Evolutionary conservation across 805 yeast species (phyloP), one percentile per base, ranked within the genome.

Genomic region (Cyberlindnera mississippiensis): DNA sequence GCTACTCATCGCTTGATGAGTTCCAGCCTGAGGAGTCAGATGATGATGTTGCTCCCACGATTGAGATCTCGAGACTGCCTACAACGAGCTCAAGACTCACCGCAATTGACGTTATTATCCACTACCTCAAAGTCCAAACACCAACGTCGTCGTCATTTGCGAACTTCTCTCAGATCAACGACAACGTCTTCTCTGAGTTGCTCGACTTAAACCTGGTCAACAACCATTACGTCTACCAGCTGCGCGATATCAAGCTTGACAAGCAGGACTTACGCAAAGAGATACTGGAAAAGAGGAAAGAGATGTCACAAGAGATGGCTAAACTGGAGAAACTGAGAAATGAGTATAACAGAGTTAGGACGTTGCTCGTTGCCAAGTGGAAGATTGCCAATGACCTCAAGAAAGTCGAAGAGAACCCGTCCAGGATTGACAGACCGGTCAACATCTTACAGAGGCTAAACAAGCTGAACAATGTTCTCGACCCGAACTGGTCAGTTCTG

Each of bases 191-290:
- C 33, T 49, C 49, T 2, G 51, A 55, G 11, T 46, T 67, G 19
- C 52, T 69, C 26, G 74, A 69, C 48, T 39, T 63, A 6, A 58
- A 62, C 40, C 42, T 69, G 32, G 52, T 62, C 2, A 69, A 65
- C 47, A 62, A 66, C 33, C 48, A 58, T 17, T 48, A 66, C n/a
- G 38, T 53, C 11, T 50, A 51, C 19, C 62, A 65, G 28, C 48
- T 68, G 17, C 43, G 51, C 9, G 57, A 54, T 17, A 46, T 59
- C 5, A 63, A 59, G 38, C 37, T 37, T 11, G 51, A 54, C 13
- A 67, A 68, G 43, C 54, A 57, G 28, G 52, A 55, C 3, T 40
- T 60, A 12, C 51, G 73, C 32, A 26, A 37, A 6, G 42, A 57
- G 11, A 57, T 69, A 4, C 60, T 58, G 40, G 46, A 59, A 7